Evolutionary conservation across 192 early-diverging fungal genomes (phyloP), one percentile per base, ranked within the genome.

Genomic region (Podila clonocystis): DNA sequence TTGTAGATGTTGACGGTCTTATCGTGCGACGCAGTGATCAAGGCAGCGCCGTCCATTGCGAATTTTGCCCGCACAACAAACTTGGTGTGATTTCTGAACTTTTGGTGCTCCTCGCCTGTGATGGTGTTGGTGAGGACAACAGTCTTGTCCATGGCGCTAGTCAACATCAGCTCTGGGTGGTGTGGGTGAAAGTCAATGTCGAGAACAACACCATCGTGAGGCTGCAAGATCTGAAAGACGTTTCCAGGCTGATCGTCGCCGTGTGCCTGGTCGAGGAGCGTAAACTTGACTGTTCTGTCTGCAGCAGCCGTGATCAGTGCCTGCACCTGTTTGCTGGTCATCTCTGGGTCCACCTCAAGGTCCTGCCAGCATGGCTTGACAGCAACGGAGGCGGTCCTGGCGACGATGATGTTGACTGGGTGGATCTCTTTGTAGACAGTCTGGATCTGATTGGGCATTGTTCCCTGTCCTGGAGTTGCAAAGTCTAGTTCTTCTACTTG

Each of bases 1-100:
- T 82, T 79, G 79, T 95, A 95, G 57, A 93, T 66, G 64, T 84
- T 82, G 28, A 95, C 82, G 1, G 88, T 89, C 29, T 85, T 82
- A 77, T 96, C 95, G 68, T 94, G 89, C 13, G 93, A 93, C 0
- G 87, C 93, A 2, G 92, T 93, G 19, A 84, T 86, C 26, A 95
- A 57, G 17, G 72, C 85, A n/a, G 55, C 41, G 12, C 92, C 93
- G 59, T 88, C 80, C n/a, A 71, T 75, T 2, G 90, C 88, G 70
- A 96, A 93, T 50, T 73, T 65, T 41, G 87, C 88, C 5, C 87
- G 83, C 15, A 90, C 79, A 22, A 94, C 89, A 82, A 91, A 94
- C 62, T 94, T 94, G 28, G 68, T 50, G 70, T 96, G 95, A 68
- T 93, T 87, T 59, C 88, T 87, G 68, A 89, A 94, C 9, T 62